A percentile compares a stretch with the other conserved stretches of the same genome.
Evolutionary conservation across 2,329 filamentous ascomycete species (phyloP).

Genomic region (Botrytis hyacinthi): DNA sequence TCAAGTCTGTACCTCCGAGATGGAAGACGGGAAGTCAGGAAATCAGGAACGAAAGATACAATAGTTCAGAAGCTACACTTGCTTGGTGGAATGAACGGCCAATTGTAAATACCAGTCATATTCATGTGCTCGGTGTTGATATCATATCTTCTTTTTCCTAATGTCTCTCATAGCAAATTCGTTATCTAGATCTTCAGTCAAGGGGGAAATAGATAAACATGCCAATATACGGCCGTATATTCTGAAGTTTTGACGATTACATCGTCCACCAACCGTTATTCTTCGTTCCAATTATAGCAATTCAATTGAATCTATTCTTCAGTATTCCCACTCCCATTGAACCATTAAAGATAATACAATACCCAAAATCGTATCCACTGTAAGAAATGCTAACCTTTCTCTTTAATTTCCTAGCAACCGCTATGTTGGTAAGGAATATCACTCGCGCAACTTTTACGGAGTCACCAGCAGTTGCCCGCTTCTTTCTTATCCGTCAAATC

Average conservation of each 20-base stretch:
- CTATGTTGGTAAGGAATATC: constrained; percentile 6
- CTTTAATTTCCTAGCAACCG: neutral
- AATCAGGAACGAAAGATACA: neutral
- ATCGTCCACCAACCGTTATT: neutral
- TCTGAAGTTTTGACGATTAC: neutral
- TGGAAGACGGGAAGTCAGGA: neutral
- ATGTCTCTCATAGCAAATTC: neutral
- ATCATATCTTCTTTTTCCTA: neutral
- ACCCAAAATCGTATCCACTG: neutral
- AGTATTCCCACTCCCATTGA: neutral
- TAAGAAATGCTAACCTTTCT: neutral
- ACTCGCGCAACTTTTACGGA: neutral
- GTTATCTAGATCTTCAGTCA: neutral
- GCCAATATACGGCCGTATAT: neutral
- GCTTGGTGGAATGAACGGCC: neutral
- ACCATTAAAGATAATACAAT: neutral
- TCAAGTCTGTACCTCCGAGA: neutral
- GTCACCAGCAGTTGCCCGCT: neutral
- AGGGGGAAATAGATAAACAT: neutral
- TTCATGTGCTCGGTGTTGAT: neutral
- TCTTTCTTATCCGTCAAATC: neutral
- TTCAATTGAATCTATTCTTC: neutral
- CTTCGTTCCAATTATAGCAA: neutral
- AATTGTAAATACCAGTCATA: neutral
- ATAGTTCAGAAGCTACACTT: neutral